Evolutionary conservation across 306 rosid genomes (phyloP).

Genomic region (Lathyrus oleraceus): DNA sequence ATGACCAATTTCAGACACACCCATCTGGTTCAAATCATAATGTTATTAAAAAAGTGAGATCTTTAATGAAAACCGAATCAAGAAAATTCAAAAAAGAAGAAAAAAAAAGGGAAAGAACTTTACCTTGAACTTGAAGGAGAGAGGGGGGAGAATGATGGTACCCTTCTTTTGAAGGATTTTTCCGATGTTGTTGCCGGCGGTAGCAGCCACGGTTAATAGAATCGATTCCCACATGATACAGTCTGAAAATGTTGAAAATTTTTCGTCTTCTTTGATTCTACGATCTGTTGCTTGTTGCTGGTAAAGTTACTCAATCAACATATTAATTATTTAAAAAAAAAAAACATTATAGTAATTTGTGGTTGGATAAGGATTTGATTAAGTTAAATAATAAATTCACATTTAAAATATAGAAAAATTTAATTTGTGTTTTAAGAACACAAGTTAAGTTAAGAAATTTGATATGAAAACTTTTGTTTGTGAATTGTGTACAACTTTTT

Average conservation of each 20-base stretch:
- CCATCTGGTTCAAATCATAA: constrained; percentile 24
- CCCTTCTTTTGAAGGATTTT: constrained; percentile 95
- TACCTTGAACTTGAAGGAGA: constrained; percentile 87
- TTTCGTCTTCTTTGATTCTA: neutral
- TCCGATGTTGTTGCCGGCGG: constrained; percentile 98
- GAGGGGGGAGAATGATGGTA: constrained; percentile 92
- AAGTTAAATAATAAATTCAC: neutral
- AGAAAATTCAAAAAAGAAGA: neutral
- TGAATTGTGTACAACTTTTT: too few relatives aligned
- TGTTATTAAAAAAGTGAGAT: neutral
- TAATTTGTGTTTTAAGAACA: too few relatives aligned
- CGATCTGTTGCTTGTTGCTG: constrained; percentile 3
- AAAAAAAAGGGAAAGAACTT: neutral
- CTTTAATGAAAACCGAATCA: constrained; percentile 3
- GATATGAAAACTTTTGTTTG: too few relatives aligned
- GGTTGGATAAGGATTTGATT: neutral
- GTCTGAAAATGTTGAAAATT: neutral
- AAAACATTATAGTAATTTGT: neutral
- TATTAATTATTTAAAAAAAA: neutral
- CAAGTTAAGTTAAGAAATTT: too few relatives aligned
- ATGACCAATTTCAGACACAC: constrained; percentile 24
- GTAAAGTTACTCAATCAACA: neutral
- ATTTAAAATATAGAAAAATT: too few relatives aligned
- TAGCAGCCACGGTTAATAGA: constrained; percentile 78
- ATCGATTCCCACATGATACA: constrained; percentile 84